These are phyloP conservation scores for Drechslera avenae DNA, from an alignment of 2,329 filamentous ascomycete genomes.

Conservation along the genomic window DNA sequence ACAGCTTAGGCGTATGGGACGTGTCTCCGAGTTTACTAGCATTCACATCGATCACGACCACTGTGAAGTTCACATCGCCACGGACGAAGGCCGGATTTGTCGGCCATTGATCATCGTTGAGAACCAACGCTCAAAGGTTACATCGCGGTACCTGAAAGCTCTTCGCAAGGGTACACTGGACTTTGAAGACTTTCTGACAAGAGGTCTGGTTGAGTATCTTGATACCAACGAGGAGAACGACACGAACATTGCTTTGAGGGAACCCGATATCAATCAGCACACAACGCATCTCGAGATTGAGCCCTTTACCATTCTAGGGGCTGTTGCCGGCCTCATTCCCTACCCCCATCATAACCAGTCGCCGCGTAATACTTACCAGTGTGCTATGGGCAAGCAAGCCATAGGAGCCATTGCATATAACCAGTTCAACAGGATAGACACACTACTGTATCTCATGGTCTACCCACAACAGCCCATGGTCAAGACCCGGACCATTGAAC, in stretches of 20 bases:
- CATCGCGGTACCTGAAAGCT: constrained; percentile 75
- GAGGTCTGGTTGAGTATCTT: constrained; percentile 92
- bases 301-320: constrained; percentile 93
- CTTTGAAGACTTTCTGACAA: constrained; percentile 91
- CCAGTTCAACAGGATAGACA: constrained; percentile 96
- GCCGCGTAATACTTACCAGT: constrained; percentile 97
- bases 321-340: constrained; percentile 93
- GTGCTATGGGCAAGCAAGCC: constrained; percentile 99
- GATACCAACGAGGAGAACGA: constrained; percentile 99
- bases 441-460: constrained; percentile 92
- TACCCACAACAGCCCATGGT: constrained; percentile 98
- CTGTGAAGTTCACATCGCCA: constrained; percentile 90
- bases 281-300: constrained; percentile 98
- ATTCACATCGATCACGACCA: constrained; percentile 96
- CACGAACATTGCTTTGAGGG: constrained; percentile 87
- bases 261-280: constrained; percentile 77
- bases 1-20: constrained; percentile 82
- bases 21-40: constrained; percentile 94
- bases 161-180: constrained; percentile 82
- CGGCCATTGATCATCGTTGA: constrained; percentile 95
- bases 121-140: constrained; percentile 81
- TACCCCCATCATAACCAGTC: constrained; percentile 99
- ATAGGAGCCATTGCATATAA: constrained; percentile 98
- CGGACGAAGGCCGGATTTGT: constrained; percentile 95
- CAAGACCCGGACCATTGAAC: constrained; percentile 93